A percentile compares a stretch with the other conserved stretches of the same genome.
Evolutionary conservation across 495 filamentous ascomycete species (phyloP).

Genomic region (Tuber indicum): DNA sequence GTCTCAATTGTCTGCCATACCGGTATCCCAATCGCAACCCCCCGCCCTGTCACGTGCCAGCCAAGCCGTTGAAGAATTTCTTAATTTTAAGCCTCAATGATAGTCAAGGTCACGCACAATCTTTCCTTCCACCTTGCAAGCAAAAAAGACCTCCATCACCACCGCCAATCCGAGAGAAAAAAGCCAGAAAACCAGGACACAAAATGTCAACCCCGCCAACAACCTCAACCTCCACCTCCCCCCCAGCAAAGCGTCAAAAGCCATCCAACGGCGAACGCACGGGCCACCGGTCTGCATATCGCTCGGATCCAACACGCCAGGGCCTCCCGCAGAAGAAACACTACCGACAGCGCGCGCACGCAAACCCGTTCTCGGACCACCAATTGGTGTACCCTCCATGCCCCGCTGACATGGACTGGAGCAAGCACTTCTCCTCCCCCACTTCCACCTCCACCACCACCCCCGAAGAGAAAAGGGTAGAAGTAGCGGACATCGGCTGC

Average conservation of each 20-base stretch:
- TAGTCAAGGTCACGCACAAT: background rate
- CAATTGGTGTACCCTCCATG: constrained; percentile 70
- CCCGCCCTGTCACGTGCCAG: background rate
- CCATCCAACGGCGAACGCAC: constrained; percentile 32
- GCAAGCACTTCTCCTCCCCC: constrained; percentile 71
- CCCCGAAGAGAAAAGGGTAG: constrained; percentile 56
- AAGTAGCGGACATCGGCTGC: constrained; percentile 96
- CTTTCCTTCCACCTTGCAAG: background rate
- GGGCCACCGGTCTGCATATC: constrained; percentile 35
- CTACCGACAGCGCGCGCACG: constrained; percentile 92
- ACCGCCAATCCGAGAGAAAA: background rate
- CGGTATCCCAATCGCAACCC: background rate
- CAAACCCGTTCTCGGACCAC: constrained; percentile 96
- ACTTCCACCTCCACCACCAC: constrained; percentile 42
- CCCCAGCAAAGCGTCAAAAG: constrained; percentile 34
- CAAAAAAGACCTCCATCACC: background rate
- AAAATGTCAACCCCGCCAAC: background rate
- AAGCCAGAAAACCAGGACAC: background rate
- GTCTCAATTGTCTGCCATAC: background rate
- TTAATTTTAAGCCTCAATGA: constrained; percentile 1
- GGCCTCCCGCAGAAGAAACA: constrained; percentile 84
- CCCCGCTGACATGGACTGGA: constrained; percentile 88
- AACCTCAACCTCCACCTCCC: constrained; percentile 22
- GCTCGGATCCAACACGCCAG: constrained; percentile 26
- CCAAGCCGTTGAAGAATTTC: background rate